Conservation (phyloP, 1,284 basidiomycete species). For the Fomitopsis pinicola region DNA sequence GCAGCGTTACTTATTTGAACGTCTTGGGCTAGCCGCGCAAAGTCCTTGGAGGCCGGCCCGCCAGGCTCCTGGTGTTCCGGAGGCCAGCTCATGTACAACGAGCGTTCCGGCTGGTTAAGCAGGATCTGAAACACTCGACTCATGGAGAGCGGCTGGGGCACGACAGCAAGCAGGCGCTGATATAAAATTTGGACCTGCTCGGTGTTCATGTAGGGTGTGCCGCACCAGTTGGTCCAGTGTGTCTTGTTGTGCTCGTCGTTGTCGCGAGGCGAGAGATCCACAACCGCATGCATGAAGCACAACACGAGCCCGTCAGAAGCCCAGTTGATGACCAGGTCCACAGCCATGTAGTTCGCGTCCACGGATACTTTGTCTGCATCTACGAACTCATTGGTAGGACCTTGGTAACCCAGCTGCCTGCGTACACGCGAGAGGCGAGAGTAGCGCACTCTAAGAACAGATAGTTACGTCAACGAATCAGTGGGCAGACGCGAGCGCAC, state of each 20-base stretch:
- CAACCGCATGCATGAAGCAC: conserved; percentile 92
- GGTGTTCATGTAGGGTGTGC: conserved; percentile 59
- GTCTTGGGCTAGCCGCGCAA: conserved; percentile 76
- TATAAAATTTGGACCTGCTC: conserved; percentile 59
- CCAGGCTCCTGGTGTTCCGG: conserved; percentile 54
- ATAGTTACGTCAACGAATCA: conserved; percentile 13
- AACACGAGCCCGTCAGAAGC: conserved; percentile 88
- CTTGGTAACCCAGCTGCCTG: conserved; percentile 58
- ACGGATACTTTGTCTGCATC: conserved; percentile 68
- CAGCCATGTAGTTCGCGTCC: conserved; percentile 80
- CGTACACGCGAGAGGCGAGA: conserved; percentile 69
- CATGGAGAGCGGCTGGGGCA: conserved; percentile 46
- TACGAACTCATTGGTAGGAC: conserved; percentile 47
- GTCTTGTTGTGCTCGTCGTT: conserved; percentile 78
- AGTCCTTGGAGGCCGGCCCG: conserved; percentile 73
- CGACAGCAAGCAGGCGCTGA: conserved; percentile 48
- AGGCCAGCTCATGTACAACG: conserved; percentile 84
- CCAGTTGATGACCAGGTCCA: conserved; percentile 94
- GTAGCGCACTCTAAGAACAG: conserved; percentile 59
- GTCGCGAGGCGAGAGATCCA: conserved; percentile 74
- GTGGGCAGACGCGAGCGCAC: not conserved
- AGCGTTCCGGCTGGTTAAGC: conserved; percentile 44
- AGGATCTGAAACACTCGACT: conserved; percentile 83
- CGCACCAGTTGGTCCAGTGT: conserved; percentile 94
- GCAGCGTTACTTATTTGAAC: conserved; percentile 60